These are phyloP conservation scores for Malassezia obtusa DNA, from an alignment of 1,284 basidiomycete species.

Conservation along the genomic window DNA sequence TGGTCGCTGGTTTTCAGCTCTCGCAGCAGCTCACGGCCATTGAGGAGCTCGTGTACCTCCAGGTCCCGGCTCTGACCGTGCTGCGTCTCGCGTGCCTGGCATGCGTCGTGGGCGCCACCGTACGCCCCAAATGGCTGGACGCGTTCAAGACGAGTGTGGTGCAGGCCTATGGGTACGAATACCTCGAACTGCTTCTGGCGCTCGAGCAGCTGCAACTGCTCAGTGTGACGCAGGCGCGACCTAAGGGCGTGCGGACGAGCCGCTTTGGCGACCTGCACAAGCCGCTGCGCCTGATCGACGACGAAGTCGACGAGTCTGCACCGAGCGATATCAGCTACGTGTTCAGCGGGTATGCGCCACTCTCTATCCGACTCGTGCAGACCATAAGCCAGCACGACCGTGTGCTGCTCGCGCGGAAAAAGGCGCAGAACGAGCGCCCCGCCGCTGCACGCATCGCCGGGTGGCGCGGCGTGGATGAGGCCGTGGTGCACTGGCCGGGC, in stretches of 20 bases:
- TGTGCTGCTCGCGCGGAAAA: slow-evolving; percentile 52
- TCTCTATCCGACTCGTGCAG: slow-evolving; percentile 82
- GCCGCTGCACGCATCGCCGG: slow-evolving; percentile 80
- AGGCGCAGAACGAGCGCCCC: slow-evolving; percentile 13
- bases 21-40: slow-evolving; percentile 29
- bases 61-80: slow-evolving; percentile 26
- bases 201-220: slow-evolving; percentile 64
- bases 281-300: slow-evolving; percentile 78
- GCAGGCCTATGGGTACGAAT: slow-evolving; percentile 87
- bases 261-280: slow-evolving; percentile 57
- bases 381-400: slow-evolving; percentile 77
- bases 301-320: slow-evolving; percentile 61
- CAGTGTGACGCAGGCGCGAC: not conserved
- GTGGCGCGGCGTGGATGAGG: slow-evolving; percentile 94
- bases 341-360: slow-evolving; percentile 92
- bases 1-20: slow-evolving; percentile 57
- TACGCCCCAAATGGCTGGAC: slow-evolving; percentile 78
- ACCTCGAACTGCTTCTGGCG: slow-evolving; percentile 72
- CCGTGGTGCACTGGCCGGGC: slow-evolving; percentile 68
- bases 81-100: slow-evolving; percentile 75
- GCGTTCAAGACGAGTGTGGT: slow-evolving; percentile 81
- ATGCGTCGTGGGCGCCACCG: slow-evolving; percentile 69
- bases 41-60: slow-evolving; percentile 36
- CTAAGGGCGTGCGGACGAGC: not conserved
- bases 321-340: slow-evolving; percentile 91